Evolutionary conservation across 345 rosid genomes (phyloP).

Genomic region (Hibiscus syriacus): DNA sequence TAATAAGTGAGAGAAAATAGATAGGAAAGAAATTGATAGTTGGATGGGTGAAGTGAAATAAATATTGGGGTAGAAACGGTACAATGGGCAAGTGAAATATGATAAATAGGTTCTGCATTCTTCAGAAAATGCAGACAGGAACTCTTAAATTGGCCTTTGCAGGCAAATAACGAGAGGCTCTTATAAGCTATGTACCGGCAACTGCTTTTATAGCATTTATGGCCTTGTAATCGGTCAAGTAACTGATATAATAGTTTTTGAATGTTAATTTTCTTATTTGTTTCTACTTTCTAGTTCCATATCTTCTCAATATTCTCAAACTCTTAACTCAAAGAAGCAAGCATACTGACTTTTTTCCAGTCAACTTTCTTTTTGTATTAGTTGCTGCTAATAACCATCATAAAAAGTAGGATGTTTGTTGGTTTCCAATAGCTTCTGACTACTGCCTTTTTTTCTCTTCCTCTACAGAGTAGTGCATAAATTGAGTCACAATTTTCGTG

Average conservation of each 20-base stretch:
- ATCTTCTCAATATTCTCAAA: background rate
- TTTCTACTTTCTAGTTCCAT: background rate
- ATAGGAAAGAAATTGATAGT: background rate
- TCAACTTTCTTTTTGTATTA: background rate
- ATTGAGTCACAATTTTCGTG: conserved; percentile 76
- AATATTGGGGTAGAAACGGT: background rate
- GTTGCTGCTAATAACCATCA: background rate
- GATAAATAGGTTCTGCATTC: background rate
- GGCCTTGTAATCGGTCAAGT: background rate
- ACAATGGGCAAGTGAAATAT: background rate
- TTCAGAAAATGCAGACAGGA: background rate
- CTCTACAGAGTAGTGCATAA: conserved; percentile 76
- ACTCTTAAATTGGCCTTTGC: background rate
- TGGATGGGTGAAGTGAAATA: conserved; percentile 2
- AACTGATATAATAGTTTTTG: background rate
- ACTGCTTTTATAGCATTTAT: background rate
- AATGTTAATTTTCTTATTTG: background rate
- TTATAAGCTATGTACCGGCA: background rate
- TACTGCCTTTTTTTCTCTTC: conserved; percentile 14
- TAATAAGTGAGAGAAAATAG: background rate
- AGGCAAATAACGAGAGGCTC: background rate
- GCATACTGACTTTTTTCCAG: background rate
- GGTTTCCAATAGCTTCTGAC: conserved; percentile 5
- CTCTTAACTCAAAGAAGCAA: background rate
- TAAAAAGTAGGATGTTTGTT: background rate